phyloP scores from a whole-genome alignment of 306 rosid genomes.

The Clitoria ternatea region DNA sequence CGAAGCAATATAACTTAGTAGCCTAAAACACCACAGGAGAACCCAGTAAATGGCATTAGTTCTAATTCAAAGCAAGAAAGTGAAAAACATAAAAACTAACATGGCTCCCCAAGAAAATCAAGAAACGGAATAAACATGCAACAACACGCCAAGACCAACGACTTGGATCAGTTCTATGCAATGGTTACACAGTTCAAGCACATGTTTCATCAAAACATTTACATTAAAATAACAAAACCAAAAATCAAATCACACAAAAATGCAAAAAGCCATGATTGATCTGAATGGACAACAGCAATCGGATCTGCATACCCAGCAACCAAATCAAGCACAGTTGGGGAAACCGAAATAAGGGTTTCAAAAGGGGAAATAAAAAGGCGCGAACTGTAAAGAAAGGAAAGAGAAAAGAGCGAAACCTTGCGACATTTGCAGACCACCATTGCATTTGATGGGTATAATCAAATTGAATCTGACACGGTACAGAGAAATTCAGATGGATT shows the following conservation, averaged over 20 bases:
- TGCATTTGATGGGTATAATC: slow-evolving; percentile 44
- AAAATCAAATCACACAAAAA: slow-evolving; percentile 11
- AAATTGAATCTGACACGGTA: slow-evolving; percentile 10
- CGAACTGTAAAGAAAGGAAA: not conserved
- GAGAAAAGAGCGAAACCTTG: slow-evolving; percentile 51
- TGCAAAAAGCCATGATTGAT: slow-evolving; percentile 17
- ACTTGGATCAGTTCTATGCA: slow-evolving; percentile 4
- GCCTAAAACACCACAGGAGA: slow-evolving; percentile 63
- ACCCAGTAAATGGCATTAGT: slow-evolving; percentile 3
- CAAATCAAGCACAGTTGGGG: slow-evolving; percentile 19
- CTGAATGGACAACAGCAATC: slow-evolving; percentile 34
- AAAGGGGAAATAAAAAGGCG: not conserved
- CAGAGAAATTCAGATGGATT: slow-evolving; percentile 8
- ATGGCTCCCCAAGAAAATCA: not conserved
- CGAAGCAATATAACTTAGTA: slow-evolving; percentile 94
- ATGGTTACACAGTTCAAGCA: slow-evolving; percentile 8
- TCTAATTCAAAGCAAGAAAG: not conserved
- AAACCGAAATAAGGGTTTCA: slow-evolving; percentile 17
- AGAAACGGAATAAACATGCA: not conserved
- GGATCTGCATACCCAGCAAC: slow-evolving; percentile 42
- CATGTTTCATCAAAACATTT: slow-evolving; percentile 1
- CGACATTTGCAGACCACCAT: slow-evolving; percentile 99
- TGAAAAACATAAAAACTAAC: not conserved
- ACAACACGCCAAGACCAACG: not conserved
- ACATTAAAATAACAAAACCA: not conserved